A percentile compares a stretch with the other conserved stretches of the same genome.
Evolutionary conservation across 345 rosid genomes (phyloP).

Genomic region (Hevea brasiliensis): DNA sequence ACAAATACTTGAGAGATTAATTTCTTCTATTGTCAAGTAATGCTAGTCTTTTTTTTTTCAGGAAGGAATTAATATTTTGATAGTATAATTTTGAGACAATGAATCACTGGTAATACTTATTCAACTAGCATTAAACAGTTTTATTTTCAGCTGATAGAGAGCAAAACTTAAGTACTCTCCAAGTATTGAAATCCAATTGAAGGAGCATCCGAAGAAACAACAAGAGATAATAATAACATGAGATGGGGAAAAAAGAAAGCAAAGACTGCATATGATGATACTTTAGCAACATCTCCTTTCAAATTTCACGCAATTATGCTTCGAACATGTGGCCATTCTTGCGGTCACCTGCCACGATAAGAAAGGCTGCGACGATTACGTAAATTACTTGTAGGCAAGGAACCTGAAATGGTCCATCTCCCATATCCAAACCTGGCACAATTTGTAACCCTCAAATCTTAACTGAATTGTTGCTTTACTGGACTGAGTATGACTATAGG

Average conservation of each 20-base stretch:
- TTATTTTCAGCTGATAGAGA: too few relatives aligned
- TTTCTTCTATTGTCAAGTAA: too few relatives aligned
- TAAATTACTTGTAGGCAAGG: background rate
- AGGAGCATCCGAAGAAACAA: background rate
- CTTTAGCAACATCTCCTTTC: background rate
- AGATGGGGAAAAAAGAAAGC: background rate
- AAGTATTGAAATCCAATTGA: background rate
- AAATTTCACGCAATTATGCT: background rate
- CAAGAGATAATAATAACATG: background rate
- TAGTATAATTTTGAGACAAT: too few relatives aligned
- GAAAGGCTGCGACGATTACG: background rate
- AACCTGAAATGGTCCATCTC: background rate
- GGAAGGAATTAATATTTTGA: too few relatives aligned
- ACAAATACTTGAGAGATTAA: too few relatives aligned
- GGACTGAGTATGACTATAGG: background rate
- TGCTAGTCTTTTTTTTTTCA: too few relatives aligned
- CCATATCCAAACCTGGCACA: constrained; percentile 4
- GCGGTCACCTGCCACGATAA: background rate
- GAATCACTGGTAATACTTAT: too few relatives aligned
- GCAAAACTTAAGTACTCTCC: too few relatives aligned
- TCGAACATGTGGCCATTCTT: background rate
- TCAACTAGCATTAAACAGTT: too few relatives aligned
- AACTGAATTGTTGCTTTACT: constrained; percentile 1
- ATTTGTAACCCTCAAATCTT: background rate
- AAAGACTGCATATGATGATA: background rate